Conservation (phyloP, 78 protist genomes). For the Tieghemostelium lacteum region DNA sequence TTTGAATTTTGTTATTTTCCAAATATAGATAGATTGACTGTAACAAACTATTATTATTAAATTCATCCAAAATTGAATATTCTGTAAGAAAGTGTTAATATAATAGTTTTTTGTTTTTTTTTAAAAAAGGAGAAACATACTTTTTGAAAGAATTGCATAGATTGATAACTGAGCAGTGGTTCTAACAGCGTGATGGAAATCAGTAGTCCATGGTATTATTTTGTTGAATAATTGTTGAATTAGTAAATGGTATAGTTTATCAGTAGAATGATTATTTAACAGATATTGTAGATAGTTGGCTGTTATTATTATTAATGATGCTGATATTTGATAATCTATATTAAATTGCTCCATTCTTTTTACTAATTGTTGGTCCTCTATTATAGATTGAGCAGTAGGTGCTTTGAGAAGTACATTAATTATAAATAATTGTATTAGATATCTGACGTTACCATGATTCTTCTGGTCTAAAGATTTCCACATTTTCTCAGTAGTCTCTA, state of each 20-base stretch:
- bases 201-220: slow-evolving; percentile 69
- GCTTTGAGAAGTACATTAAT: slow-evolving; percentile 45
- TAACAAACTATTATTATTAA: slow-evolving; percentile 29
- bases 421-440: slow-evolving; percentile 63
- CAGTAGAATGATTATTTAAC: background rate
- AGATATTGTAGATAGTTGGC: slow-evolving; percentile 45
- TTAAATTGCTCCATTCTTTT: background rate
- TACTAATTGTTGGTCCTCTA: slow-evolving; percentile 1
- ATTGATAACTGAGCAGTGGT: slow-evolving; percentile 62
- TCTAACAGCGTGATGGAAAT: slow-evolving; percentile 78
- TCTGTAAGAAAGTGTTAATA: background rate
- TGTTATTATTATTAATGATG: slow-evolving; percentile 53
- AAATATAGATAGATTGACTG: slow-evolving; percentile 24
- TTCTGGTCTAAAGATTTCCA: slow-evolving; percentile 54
- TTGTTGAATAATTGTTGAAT: slow-evolving; percentile 21
- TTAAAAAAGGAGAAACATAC: background rate
- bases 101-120: background rate
- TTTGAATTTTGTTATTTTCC: slow-evolving; percentile 37
- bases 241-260: background rate
- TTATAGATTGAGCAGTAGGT: background rate
- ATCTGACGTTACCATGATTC: slow-evolving; percentile 69
- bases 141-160: slow-evolving; percentile 41
- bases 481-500: slow-evolving; percentile 15
- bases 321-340: slow-evolving; percentile 66
- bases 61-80: slow-evolving; percentile 26